phyloP scores from a whole-genome alignment of 208 protist species.

The Leishmania tarentolae region DNA sequence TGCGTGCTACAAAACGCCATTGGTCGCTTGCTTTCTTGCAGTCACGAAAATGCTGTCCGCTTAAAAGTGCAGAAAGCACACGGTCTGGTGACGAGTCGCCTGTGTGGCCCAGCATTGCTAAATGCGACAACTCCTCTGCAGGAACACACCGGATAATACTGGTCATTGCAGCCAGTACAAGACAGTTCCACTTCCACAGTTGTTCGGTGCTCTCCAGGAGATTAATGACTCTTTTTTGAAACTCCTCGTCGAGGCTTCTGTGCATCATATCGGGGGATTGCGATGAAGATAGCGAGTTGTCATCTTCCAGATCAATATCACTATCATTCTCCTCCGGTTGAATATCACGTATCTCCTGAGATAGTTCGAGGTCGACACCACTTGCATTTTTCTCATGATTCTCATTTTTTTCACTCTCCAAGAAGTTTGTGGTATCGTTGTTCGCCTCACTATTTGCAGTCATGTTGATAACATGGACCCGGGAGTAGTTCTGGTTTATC shows the following conservation, averaged over 20 bases:
- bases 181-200: slow-evolving; percentile 84
- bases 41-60: slow-evolving; percentile 52
- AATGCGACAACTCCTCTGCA: slow-evolving; percentile 57
- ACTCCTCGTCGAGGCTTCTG: slow-evolving; percentile 36
- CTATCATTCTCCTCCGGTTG: slow-evolving; percentile 16
- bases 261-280: slow-evolving; percentile 6
- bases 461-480: slow-evolving; percentile 6
- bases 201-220: slow-evolving; percentile 82
- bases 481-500: slow-evolving; percentile 84
- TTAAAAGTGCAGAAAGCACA: slow-evolving; percentile 39
- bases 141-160: slow-evolving; percentile 60
- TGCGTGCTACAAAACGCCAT: slow-evolving; percentile 72
- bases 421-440: neutral
- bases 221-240: slow-evolving; percentile 48
- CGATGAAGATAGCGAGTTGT: neutral
- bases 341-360: neutral
- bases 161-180: slow-evolving; percentile 59
- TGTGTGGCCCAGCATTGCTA: slow-evolving; percentile 49
- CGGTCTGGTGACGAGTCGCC: slow-evolving; percentile 33
- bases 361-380: neutral
- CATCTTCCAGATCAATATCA: slow-evolving; percentile 30
- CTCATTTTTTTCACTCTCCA: neutral
- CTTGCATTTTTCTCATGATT: neutral
- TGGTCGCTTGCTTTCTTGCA: slow-evolving; percentile 74
- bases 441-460: neutral